Evolutionary conservation across 164 flowering plant species (phyloP).

Genomic region (Sedum album): DNA sequence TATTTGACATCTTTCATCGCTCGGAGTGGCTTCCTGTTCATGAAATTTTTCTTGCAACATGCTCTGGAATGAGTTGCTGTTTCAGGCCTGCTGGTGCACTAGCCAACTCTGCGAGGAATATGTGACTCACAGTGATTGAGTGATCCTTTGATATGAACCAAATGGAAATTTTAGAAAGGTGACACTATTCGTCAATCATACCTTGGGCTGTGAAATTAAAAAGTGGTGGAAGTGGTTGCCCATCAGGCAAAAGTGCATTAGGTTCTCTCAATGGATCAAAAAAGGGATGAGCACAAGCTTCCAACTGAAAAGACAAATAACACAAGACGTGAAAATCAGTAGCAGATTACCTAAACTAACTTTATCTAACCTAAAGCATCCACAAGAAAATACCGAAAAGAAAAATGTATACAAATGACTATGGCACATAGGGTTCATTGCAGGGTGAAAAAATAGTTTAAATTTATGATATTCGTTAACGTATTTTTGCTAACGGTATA

Average conservation of each 20-base stretch:
- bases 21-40: not conserved
- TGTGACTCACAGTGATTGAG: not conserved
- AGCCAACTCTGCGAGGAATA: not conserved
- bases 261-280: constrained; percentile 85
- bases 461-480: not conserved
- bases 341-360: not conserved
- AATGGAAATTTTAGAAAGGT: not conserved
- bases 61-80: constrained; percentile 4
- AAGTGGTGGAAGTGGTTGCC: constrained; percentile 65
- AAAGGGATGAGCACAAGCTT: constrained; percentile 91
- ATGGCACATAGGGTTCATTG: not conserved
- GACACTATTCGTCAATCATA: constrained; percentile 12
- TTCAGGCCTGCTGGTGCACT: not conserved
- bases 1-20: not conserved
- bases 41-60: not conserved
- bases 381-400: not conserved
- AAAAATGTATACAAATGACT: too few species aligned
- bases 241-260: constrained; percentile 65
- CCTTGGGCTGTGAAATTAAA: constrained; percentile 90
- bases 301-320: constrained; percentile 40
- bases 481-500: not conserved
- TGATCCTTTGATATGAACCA: not conserved
- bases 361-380: not conserved
- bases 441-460: not conserved
- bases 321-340: not conserved